Base-by-base conservation (phyloP, 495 filamentous ascomycete genomes). In the Penicillium bovifimosum region DNA sequence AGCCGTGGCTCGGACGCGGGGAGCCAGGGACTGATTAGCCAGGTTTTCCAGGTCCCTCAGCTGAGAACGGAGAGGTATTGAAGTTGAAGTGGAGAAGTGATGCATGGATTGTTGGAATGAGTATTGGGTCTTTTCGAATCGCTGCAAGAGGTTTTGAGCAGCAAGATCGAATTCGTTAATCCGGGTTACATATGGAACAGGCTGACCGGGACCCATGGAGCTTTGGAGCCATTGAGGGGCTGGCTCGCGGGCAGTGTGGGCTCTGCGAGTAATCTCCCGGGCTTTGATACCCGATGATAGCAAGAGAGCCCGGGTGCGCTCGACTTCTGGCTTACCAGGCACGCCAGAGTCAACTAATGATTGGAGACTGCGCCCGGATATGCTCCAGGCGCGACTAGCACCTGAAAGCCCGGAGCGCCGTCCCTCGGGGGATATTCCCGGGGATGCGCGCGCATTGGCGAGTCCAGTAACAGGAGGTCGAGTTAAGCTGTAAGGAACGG, bases 241-340 rank as follows among this genome's bases (percentile, higher is more conserved):
- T 58, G 75, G 56, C 36, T 64, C 53, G 43, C 73, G 68, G 39
- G 69, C 40, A 28, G 74, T 76, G 34, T 84, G 71, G 14, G 86
- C 83, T 41, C 85, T 78, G 9, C 83, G 80, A 34, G 76, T 74
- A 50, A 96, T 86, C 60, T 90, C 87, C 53, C 82, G 80, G 0
- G 91, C 91, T 67, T 92, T 92, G 64, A 95, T 83, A 39, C 90
- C 91, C 0, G 88, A 86, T 52, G 85, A 88, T 29, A 96, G 74
- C 26, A 95, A 79, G 0, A 95, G 75, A 2, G 90, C 80, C 47
- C 80, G 76, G 2, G 87, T 78, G 35, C 88, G 82, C 44, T 86
- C 87, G 16, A 93, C 78, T 58, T 96, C 90, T 10, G 79, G 77
- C 53, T 80, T 82, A 31, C 61, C 61, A 9, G 69, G 65, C 0